phyloP scores from a whole-genome alignment of 2,329 filamentous ascomycete genomes.

The Aspergillus clavatus region DNA sequence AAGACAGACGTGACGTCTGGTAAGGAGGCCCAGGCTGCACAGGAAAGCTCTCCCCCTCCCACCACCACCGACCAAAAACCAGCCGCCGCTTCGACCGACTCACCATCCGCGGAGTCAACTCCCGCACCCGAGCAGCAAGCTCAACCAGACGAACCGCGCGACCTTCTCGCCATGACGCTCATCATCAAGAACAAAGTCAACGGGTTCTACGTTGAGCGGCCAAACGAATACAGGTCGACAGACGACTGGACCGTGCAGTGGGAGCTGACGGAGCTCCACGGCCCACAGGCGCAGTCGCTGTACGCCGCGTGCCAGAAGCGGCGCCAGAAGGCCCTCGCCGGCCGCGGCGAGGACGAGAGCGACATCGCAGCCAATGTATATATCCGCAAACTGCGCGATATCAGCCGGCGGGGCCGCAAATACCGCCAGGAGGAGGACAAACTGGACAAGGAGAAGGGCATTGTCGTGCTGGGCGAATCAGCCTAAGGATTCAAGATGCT shows the following conservation, averaged over 20 bases:
- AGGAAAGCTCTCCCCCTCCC: background rate
- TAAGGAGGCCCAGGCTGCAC: background rate
- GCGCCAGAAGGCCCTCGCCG: slow-evolving; percentile 46
- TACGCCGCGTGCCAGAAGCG: slow-evolving; percentile 56
- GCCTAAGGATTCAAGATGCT: too few species aligned
- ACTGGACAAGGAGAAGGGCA: slow-evolving; percentile 45
- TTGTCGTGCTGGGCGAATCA: slow-evolving; percentile 24
- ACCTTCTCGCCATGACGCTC: slow-evolving; percentile 65
- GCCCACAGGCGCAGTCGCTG: slow-evolving; percentile 44
- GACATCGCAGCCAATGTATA: slow-evolving; percentile 45
- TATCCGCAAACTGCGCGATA: slow-evolving; percentile 27
- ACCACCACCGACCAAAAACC: background rate
- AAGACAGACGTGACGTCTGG: slow-evolving; percentile 1
- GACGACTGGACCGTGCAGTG: slow-evolving; percentile 75
- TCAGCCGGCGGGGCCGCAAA: slow-evolving; percentile 53
- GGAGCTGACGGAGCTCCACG: slow-evolving; percentile 59
- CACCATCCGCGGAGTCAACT: background rate
- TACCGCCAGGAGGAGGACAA: slow-evolving; percentile 55
- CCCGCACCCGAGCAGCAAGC: background rate
- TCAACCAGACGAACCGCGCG: slow-evolving; percentile 8
- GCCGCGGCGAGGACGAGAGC: slow-evolving; percentile 36
- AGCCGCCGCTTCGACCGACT: background rate
- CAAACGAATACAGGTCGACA: slow-evolving; percentile 41
- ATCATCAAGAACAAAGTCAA: slow-evolving; percentile 70
- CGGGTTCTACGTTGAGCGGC: slow-evolving; percentile 58